Percentiles rank a stretch among this genome's conserved stretches.
Conservation (phyloP, 495 filamentous ascomycete genomes). For the Penicillium pancosmium region DNA sequence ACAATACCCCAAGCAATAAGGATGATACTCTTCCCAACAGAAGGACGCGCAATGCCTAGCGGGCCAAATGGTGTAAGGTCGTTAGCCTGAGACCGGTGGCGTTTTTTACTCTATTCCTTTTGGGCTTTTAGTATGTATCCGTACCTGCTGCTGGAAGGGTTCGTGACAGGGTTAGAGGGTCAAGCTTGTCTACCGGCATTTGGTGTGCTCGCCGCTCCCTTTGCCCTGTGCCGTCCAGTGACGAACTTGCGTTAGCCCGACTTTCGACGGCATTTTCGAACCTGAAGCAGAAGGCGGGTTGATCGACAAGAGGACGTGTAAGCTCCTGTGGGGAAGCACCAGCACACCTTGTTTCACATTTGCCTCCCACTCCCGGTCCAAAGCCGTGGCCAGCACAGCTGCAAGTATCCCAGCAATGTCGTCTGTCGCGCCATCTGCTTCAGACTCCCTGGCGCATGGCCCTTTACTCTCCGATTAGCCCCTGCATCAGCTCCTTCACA, state of each 20-base stretch:
- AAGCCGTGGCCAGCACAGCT: background rate
- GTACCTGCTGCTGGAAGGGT: too few relatives aligned
- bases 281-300: slow-evolving; percentile 13
- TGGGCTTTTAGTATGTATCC: background rate
- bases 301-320: slow-evolving; percentile 24
- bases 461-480: slow-evolving; percentile 3
- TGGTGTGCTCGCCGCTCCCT: background rate
- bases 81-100: slow-evolving; percentile 15
- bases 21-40: slow-evolving; percentile 13
- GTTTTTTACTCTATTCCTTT: background rate
- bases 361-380: slow-evolving; percentile 4
- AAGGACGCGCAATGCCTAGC: slow-evolving; percentile 15
- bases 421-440: slow-evolving; percentile 10
- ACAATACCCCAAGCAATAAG: slow-evolving; percentile 5
- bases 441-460: slow-evolving; percentile 1
- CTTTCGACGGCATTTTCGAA: slow-evolving; percentile 4
- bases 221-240: background rate
- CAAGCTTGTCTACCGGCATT: background rate
- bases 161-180: too few relatives aligned
- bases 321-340: slow-evolving; percentile 14
- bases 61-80: slow-evolving; percentile 8
- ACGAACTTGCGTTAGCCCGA: background rate
- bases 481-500: slow-evolving; percentile 11
- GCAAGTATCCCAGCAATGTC: background rate
- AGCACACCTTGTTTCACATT: slow-evolving; percentile 14